Evolutionary conservation across 2,329 filamentous ascomycete species (phyloP).

Genomic region (Paecilomyces dactylethromorphus): DNA sequence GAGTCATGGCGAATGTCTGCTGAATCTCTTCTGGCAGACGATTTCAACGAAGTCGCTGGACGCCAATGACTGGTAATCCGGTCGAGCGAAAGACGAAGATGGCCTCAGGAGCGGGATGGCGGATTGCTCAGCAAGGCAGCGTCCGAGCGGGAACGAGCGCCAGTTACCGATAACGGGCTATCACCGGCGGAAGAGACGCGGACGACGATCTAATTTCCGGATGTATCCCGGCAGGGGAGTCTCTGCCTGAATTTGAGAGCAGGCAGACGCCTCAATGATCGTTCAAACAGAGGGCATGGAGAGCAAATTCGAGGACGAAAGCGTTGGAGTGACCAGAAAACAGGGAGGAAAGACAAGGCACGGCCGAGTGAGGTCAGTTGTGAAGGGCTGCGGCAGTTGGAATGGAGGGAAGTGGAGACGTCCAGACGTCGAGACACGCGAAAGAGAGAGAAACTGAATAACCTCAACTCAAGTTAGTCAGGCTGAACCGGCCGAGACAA

Average conservation of each 20-base stretch:
- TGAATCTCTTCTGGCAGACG: not conserved
- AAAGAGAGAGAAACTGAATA: not conserved
- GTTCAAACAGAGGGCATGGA: conserved; percentile 9
- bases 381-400: conserved; percentile 7
- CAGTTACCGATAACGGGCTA: not conserved
- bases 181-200: not conserved
- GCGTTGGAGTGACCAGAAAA: not conserved
- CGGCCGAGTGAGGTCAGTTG: not conserved
- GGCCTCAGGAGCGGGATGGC: conserved; percentile 4
- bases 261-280: conserved; percentile 11
- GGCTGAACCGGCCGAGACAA: not conserved
- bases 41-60: not conserved
- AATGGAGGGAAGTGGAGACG: conserved; percentile 5
- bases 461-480: not conserved
- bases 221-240: not conserved
- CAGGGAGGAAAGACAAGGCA: not conserved
- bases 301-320: not conserved
- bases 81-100: conserved; percentile 7
- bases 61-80: conserved; percentile 2
- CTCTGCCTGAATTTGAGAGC: not conserved
- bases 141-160: conserved; percentile 1
- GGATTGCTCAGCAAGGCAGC: not conserved
- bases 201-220: not conserved
- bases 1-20: conserved; percentile 29
- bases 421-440: no score